phyloP scores from a whole-genome alignment of 2,329 filamentous ascomycete genomes.

The Neurospora sp. region DNA sequence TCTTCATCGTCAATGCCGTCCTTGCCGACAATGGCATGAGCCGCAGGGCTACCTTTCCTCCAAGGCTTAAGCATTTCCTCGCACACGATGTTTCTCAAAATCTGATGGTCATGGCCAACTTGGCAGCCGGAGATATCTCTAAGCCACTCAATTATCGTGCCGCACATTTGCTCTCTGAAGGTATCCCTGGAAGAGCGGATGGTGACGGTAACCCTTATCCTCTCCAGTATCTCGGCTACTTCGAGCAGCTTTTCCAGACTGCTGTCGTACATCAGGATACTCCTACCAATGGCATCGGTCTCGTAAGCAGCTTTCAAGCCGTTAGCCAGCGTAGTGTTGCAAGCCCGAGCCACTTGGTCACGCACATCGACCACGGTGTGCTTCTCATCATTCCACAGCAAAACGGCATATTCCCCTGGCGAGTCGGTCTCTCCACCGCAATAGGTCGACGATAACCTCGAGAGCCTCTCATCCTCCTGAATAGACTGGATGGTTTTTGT shows the following conservation, averaged over 20 bases:
- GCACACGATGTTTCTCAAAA: constrained; percentile 75
- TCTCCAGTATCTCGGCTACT: constrained; percentile 80
- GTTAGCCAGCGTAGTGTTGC: constrained; percentile 59
- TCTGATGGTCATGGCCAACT: constrained; percentile 67
- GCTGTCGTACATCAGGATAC: constrained; percentile 66
- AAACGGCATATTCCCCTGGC: constrained; percentile 68
- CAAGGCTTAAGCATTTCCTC: constrained; percentile 85
- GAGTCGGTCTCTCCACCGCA: constrained; percentile 59
- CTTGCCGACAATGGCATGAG: constrained; percentile 67
- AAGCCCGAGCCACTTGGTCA: constrained; percentile 84
- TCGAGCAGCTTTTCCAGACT: constrained; percentile 64
- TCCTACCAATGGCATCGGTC: constrained; percentile 80
- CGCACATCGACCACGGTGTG: constrained; percentile 88
- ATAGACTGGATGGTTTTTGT: constrained; percentile 78
- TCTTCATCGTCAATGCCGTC: constrained; percentile 78
- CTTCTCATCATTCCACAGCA: constrained; percentile 98
- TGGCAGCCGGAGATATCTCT: constrained; percentile 84
- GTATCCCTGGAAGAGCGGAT: constrained; percentile 89
- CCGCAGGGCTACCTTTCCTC: constrained; percentile 75
- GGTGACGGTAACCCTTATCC: constrained; percentile 93
- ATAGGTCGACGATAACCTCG: constrained; percentile 66
- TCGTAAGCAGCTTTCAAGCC: constrained; percentile 73
- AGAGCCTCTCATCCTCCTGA: constrained; percentile 67
- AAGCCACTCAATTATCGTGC: constrained; percentile 95
- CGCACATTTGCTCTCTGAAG: constrained; percentile 96